phyloP scores from a whole-genome alignment of 2,329 filamentous ascomycete species.

The Apiospora phragmitis region DNA sequence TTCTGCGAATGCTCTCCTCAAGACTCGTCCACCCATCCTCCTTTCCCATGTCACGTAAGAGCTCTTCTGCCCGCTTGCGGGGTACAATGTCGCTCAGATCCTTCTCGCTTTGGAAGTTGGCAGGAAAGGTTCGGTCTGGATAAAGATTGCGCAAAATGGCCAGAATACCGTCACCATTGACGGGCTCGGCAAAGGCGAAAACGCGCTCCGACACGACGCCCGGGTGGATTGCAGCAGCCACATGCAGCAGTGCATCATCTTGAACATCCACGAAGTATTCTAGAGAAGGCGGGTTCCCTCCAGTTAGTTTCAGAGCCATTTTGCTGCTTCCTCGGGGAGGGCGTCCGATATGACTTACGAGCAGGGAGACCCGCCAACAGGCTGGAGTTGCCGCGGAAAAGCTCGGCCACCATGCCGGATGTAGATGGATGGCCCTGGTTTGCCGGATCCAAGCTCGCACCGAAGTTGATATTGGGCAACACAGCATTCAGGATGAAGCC shows the following conservation, averaged over 20 bases:
- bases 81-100: conserved; percentile 19
- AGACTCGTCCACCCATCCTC: too few species aligned
- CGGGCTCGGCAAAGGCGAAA: conserved; percentile 51
- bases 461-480: conserved; percentile 31
- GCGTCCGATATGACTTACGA: conserved; percentile 14
- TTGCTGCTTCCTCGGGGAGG: neutral
- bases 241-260: conserved; percentile 50
- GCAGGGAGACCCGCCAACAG: conserved; percentile 14
- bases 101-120: conserved; percentile 16
- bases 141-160: conserved; percentile 23
- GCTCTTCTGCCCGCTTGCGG: conserved; percentile 18
- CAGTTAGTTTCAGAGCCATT: conserved; percentile 11
- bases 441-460: conserved; percentile 27
- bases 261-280: too few species aligned
- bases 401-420: conserved; percentile 29
- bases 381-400: conserved; percentile 14
- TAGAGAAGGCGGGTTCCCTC: too few species aligned
- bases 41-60: conserved; percentile 24
- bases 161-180: conserved; percentile 45
- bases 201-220: conserved; percentile 50
- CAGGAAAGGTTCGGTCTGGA: conserved; percentile 20
- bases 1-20: too few species aligned
- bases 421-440: conserved; percentile 32
- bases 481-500: conserved; percentile 48
- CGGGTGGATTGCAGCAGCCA: conserved; percentile 49